These are phyloP conservation scores for Hexamita inflata DNA, from an alignment of 208 protist genomes.

Conservation along the genomic window DNA sequence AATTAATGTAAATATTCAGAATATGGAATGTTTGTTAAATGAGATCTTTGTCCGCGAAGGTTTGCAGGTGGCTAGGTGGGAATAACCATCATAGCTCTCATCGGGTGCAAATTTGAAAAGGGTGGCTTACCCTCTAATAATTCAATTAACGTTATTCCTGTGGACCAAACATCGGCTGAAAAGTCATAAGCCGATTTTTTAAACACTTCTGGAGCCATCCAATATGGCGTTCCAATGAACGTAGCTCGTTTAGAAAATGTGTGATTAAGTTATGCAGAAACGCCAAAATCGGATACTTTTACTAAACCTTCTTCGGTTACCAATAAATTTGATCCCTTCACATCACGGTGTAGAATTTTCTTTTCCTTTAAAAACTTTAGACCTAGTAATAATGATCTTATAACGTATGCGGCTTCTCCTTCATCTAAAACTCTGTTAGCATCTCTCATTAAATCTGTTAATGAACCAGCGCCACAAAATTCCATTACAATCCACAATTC, in stretches of 20 bases:
- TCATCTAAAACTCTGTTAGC: constrained; percentile 48
- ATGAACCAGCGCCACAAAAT: constrained; percentile 50
- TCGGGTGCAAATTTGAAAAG: constrained; percentile 57
- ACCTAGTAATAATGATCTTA: constrained; percentile 40
- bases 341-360: constrained; percentile 69
- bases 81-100: constrained; percentile 57
- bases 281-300: constrained; percentile 71
- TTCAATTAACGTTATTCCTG: constrained; percentile 65
- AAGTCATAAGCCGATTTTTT: neutral
- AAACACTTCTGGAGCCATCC: constrained; percentile 54
- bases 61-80: constrained; percentile 47
- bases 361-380: constrained; percentile 63
- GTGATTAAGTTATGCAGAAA: constrained; percentile 53
- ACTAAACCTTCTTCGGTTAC: constrained; percentile 52
- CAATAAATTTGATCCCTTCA: constrained; percentile 58
- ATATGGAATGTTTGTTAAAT: neutral
- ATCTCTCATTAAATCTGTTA: constrained; percentile 60
- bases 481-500: constrained; percentile 56
- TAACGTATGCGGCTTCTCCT: constrained; percentile 48
- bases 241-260: constrained; percentile 61
- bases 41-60: neutral
- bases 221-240: constrained; percentile 67
- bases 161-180: constrained; percentile 53
- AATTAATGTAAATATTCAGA: neutral
- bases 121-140: constrained; percentile 60